These are phyloP conservation scores for Hippophae rhamnoides DNA, from an alignment of 306 rosid species.

Conservation along the genomic window DNA sequence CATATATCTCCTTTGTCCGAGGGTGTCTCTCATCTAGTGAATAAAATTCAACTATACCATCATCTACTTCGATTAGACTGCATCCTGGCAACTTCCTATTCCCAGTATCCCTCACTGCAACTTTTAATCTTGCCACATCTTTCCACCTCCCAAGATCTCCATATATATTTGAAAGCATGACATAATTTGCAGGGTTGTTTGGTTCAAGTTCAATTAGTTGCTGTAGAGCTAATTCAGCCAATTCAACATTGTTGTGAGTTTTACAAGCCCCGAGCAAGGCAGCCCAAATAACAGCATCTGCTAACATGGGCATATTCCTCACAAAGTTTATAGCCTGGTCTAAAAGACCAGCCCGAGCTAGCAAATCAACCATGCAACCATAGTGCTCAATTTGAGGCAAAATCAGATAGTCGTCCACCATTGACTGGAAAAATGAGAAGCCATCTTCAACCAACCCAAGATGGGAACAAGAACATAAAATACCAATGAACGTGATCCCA, in stretches of 20 bases:
- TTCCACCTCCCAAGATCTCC: constrained; percentile 67
- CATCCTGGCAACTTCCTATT: constrained; percentile 32
- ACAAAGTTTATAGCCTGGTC: constrained; percentile 51
- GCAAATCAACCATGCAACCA: constrained; percentile 51
- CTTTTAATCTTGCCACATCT: constrained; percentile 64
- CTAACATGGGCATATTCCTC: constrained; percentile 55
- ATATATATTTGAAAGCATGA: constrained; percentile 65
- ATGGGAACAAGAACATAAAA: constrained; percentile 59
- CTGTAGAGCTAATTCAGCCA: constrained; percentile 48
- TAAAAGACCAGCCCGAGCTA: constrained; percentile 51
- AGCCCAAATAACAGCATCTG: constrained; percentile 52
- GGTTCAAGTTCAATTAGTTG: constrained; percentile 69
- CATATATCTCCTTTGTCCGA: constrained; percentile 28
- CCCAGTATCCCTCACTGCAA: constrained; percentile 61
- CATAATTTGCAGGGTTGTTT: constrained; percentile 61
- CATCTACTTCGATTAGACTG: constrained; percentile 37
- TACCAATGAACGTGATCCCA: constrained; percentile 50
- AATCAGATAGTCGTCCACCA: constrained; percentile 42
- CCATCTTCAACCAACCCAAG: constrained; percentile 61
- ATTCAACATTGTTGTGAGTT: constrained; percentile 29
- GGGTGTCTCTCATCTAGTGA: constrained; percentile 34
- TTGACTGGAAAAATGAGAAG: constrained; percentile 39
- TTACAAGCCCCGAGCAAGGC: constrained; percentile 42
- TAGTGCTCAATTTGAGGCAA: constrained; percentile 50
- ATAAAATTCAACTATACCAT: constrained; percentile 27